These are phyloP conservation scores for Gentiana straminea DNA, from an alignment of 257 asterid genomes.

Conservation along the genomic window DNA sequence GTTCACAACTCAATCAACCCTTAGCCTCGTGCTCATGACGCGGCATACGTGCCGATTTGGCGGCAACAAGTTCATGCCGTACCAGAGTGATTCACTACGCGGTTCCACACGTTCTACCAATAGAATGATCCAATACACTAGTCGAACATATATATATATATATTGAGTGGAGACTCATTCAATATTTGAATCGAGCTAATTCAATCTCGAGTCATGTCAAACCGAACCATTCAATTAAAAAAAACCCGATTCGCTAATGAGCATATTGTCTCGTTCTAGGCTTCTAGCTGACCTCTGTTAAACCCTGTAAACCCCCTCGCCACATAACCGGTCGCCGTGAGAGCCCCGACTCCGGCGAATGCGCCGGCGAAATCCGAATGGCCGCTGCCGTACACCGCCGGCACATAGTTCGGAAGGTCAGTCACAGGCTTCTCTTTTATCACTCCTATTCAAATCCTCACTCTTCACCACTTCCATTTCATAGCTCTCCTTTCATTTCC, in stretches of 20 bases:
- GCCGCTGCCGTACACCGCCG: constrained; percentile 36
- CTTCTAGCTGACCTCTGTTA: neutral
- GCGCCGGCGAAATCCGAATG: constrained; percentile 30
- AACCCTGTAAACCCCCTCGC: constrained; percentile 24
- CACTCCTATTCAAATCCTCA: constrained; percentile 1
- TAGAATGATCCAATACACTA: too few species aligned
- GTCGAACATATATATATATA: too few species aligned
- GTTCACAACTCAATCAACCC: constrained; percentile 8
- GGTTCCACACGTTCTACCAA: too few species aligned
- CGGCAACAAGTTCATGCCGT: too few species aligned
- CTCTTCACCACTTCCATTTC: constrained; percentile 20
- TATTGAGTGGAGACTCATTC: too few species aligned
- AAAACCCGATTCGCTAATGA: too few species aligned
- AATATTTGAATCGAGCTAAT: too few species aligned
- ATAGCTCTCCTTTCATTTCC: constrained; percentile 12
- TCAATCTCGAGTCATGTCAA: too few species aligned
- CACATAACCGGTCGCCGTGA: constrained; percentile 28
- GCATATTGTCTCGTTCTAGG: too few species aligned
- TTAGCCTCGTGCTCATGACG: constrained; percentile 9
- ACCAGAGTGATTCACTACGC: too few species aligned
- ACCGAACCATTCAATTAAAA: too few species aligned
- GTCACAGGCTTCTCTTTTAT: constrained; percentile 22
- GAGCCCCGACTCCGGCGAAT: constrained; percentile 21
- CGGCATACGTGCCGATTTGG: too few species aligned
- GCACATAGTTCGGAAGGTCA: constrained; percentile 36